Conservation (phyloP, 495 filamentous ascomycete species). For the Rostrohypoxylon terebratum region DNA sequence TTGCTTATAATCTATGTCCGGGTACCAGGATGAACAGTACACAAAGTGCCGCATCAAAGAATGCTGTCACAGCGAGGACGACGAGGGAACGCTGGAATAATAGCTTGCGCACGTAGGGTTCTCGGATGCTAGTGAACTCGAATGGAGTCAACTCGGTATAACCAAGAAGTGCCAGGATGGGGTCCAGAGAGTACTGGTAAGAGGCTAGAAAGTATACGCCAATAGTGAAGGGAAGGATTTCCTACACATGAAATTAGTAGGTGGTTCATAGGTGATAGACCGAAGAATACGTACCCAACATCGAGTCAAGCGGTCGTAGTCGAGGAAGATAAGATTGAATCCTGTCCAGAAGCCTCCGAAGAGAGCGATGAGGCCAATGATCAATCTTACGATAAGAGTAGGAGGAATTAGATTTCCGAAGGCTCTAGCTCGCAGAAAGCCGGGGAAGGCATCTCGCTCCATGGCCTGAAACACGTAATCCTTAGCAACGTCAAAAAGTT, state of each 20-base stretch:
- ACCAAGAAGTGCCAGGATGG: conserved; percentile 86
- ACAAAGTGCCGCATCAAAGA: conserved; percentile 80
- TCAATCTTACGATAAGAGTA: conserved; percentile 82
- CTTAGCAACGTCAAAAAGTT: conserved; percentile 96
- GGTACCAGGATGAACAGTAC: conserved; percentile 93
- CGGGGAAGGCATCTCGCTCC: conserved; percentile 98
- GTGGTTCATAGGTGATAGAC: not conserved
- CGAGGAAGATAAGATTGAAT: conserved; percentile 90
- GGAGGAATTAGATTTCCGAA: conserved; percentile 93
- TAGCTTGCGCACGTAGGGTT: conserved; percentile 88
- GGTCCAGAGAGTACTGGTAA: conserved; percentile 95
- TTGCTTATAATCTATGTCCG: conserved; percentile 77
- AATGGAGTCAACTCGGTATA: conserved; percentile 96
- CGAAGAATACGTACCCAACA: conserved; percentile 75
- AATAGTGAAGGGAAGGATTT: conserved; percentile 92
- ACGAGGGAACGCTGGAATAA: conserved; percentile 83
- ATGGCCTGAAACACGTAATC: conserved; percentile 99
- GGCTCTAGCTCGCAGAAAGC: conserved; percentile 93
- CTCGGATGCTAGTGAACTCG: conserved; percentile 84
- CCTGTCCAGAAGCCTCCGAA: conserved; percentile 94
- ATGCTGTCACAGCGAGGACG: conserved; percentile 74
- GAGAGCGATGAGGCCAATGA: conserved; percentile 85
- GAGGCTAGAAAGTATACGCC: conserved; percentile 88
- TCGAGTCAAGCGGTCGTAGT: conserved; percentile 77
- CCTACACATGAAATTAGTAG: conserved; percentile 58